phyloP scores from a whole-genome alignment of 768 basidiomycete species.

The Punctularia strigosozonata region DNA sequence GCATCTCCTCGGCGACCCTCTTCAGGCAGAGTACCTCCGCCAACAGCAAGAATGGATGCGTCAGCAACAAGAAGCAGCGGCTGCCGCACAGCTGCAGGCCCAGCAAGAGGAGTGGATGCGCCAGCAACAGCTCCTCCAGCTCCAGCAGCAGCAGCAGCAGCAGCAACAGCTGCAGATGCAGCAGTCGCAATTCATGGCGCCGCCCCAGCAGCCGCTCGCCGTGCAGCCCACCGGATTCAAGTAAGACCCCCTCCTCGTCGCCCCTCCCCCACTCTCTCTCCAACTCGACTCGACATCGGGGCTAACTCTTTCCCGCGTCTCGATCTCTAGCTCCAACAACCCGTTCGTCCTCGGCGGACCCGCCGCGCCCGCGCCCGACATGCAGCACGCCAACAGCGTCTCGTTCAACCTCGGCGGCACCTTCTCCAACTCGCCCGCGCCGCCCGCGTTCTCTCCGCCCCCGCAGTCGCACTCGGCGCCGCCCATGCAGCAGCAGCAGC shows the following conservation, averaged over 20 bases:
- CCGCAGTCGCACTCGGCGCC: conserved; percentile 26
- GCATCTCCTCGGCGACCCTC: background rate
- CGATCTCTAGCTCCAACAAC: conserved; percentile 86
- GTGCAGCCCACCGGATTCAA: conserved; percentile 71
- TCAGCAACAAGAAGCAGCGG: conserved; percentile 44
- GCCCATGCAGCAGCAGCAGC: conserved; percentile 7
- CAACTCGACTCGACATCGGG: conserved; percentile 1
- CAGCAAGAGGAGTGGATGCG: conserved; percentile 47
- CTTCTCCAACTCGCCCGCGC: conserved; percentile 40
- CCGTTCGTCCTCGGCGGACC: conserved; percentile 60
- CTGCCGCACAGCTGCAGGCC: conserved; percentile 34
- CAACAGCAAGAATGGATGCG: conserved; percentile 61
- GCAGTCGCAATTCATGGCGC: conserved; percentile 32
- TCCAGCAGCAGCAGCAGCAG: conserved; percentile 40
- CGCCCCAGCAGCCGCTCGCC: conserved; percentile 29
- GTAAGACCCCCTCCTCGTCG: conserved; percentile 26
- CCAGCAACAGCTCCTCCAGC: conserved; percentile 46
- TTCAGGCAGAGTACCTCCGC: conserved; percentile 30
- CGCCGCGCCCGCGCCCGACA: conserved; percentile 16
- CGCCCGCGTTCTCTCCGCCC: conserved; percentile 30
- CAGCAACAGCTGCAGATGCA: conserved; percentile 35
- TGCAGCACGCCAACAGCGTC: conserved; percentile 21
- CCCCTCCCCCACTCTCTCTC: too few relatives aligned
- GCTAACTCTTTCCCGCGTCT: conserved; percentile 15
- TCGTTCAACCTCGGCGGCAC: conserved; percentile 64